phyloP scores from a whole-genome alignment of 116 monocot species.

The Iris pallida region DNA sequence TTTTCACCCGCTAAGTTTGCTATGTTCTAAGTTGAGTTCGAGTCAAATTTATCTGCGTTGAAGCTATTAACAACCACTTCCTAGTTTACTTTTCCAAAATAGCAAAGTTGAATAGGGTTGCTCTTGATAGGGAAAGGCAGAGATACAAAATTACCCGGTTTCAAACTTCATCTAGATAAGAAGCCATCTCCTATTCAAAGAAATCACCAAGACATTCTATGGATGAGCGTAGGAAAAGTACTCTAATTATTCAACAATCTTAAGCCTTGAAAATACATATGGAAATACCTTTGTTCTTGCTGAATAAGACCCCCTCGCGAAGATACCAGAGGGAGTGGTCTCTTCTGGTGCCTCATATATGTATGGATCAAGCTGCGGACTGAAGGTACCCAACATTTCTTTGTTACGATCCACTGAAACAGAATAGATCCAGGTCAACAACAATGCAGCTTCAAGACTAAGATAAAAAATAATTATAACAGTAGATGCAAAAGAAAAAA shows the following conservation, averaged over 20 bases:
- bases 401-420: conserved; percentile 75
- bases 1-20: no score
- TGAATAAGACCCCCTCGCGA: conserved; percentile 86
- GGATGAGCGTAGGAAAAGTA: not conserved
- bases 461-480: not conserved
- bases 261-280: no score
- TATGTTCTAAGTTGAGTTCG: no score
- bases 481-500: no score
- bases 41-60: no score
- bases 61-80: no score
- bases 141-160: no score
- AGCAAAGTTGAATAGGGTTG: not conserved
- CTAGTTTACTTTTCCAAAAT: not conserved
- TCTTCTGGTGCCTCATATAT: conserved; percentile 70
- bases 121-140: no score
- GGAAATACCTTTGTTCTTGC: conserved; percentile 75
- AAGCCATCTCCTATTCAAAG: not conserved
- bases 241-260: no score
- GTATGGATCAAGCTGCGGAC: conserved; percentile 81
- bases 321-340: conserved; percentile 78
- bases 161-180: no score
- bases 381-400: conserved; percentile 95
- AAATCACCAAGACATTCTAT: not conserved
- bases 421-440: not conserved
- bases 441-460: not conserved